Conservation (phyloP, 768 basidiomycete species). For the Pluteus cervinus region DNA sequence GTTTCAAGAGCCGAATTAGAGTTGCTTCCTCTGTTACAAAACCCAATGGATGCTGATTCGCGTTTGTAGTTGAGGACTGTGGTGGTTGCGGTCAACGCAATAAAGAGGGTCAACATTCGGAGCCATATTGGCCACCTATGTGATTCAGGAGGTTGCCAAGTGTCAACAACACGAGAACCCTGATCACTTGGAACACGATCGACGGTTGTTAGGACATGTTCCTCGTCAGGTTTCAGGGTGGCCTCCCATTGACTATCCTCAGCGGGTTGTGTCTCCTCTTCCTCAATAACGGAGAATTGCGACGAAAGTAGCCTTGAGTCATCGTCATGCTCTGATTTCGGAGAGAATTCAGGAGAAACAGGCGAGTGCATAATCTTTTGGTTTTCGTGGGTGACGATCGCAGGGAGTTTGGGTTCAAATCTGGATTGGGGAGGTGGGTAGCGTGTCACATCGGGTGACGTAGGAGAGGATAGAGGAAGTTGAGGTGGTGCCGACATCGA, state of each 20-base stretch:
- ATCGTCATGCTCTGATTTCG: conserved; percentile 2
- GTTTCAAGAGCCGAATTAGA: conserved; percentile 53
- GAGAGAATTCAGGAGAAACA: not conserved
- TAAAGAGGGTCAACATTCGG: conserved; percentile 29
- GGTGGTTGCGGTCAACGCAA: conserved; percentile 27
- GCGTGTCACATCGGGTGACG: conserved; percentile 15
- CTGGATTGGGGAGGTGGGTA: conserved; percentile 45
- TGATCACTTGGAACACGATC: no score
- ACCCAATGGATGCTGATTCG: conserved; percentile 69
- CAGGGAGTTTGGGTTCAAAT: conserved; percentile 50
- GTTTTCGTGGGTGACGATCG: conserved; percentile 22
- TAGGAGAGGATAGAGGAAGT: conserved; percentile 34
- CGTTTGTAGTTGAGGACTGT: conserved; percentile 48
- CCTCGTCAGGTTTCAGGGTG: not conserved
- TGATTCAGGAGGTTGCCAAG: conserved; percentile 9
- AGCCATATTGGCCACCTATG: conserved; percentile 34
- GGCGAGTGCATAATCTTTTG: conserved; percentile 1
- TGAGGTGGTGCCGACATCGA: conserved; percentile 71
- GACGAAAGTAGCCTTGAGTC: no score
- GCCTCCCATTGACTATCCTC: not conserved
- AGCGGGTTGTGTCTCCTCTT: no score
- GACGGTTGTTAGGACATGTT: no score
- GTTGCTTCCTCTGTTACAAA: conserved; percentile 59
- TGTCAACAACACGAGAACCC: conserved; percentile 15
- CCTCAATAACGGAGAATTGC: no score